These are phyloP conservation scores for Apiosordaria backusii DNA, from an alignment of 495 filamentous ascomycete species.

Conservation along the genomic window DNA sequence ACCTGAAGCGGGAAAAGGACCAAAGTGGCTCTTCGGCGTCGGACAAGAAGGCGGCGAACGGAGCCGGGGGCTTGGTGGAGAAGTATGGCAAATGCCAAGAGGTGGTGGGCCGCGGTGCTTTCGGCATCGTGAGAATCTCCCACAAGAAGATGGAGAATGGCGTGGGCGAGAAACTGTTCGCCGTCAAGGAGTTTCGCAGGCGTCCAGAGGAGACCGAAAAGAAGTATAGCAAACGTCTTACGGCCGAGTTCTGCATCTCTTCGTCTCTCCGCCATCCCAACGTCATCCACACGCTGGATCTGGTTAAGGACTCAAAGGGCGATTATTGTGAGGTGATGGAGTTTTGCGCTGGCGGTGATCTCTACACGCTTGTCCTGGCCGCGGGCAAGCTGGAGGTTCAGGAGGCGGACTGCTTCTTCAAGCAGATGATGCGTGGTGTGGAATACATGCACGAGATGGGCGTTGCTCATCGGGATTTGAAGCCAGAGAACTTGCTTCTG, in stretches of 20 bases:
- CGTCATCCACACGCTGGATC: constrained; percentile 95
- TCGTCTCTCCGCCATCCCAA: constrained; percentile 95
- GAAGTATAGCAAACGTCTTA: constrained; percentile 96
- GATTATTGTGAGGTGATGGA: constrained; percentile 99
- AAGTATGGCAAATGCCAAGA: constrained; percentile 99
- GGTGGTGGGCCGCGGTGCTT: constrained; percentile 94
- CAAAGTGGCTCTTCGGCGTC: constrained; percentile 48
- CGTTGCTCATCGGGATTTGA: constrained; percentile 93
- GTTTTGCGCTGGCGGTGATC: constrained; percentile 93
- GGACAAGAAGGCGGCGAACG: constrained; percentile 74
- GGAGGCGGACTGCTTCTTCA: constrained; percentile 98
- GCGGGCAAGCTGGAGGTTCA: constrained; percentile 88
- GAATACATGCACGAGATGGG: constrained; percentile 99
- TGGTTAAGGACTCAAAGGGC: constrained; percentile 92
- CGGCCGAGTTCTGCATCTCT: constrained; percentile 98
- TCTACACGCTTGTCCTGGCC: constrained; percentile 90
- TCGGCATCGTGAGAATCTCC: constrained; percentile 96
- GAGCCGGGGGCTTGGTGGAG: constrained; percentile 80
- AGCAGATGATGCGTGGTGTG: constrained; percentile 98
- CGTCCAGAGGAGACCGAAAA: constrained; percentile 89
- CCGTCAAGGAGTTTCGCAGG: constrained; percentile 96
- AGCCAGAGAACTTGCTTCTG: constrained; percentile 93
- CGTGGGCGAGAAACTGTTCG: constrained; percentile 83
- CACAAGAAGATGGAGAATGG: constrained; percentile 90
- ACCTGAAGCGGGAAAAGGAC: constrained; percentile 83